These are phyloP conservation scores for Fusarium bactridioides DNA, from an alignment of 2,329 filamentous ascomycete species.

Conservation along the genomic window DNA sequence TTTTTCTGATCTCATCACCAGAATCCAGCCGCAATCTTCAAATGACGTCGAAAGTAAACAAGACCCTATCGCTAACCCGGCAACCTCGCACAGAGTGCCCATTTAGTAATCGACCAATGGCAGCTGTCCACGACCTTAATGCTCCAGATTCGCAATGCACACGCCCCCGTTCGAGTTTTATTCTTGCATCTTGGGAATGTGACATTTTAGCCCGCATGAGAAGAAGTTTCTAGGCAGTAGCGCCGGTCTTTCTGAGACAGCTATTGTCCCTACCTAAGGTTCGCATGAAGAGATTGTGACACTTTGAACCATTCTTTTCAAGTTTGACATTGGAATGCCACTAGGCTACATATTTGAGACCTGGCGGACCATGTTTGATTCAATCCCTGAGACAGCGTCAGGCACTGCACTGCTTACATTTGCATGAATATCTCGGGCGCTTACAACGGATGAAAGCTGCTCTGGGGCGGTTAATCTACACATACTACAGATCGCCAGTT, in stretches of 20 bases:
- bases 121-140: conserved; percentile 15
- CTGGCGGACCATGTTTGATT: not conserved
- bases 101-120: conserved; percentile 25
- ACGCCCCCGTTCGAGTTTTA: conserved; percentile 19
- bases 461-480: not conserved
- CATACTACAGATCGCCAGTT: not conserved
- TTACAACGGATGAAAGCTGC: not conserved
- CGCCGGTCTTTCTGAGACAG: not conserved
- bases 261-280: not conserved
- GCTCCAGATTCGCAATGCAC: conserved; percentile 16
- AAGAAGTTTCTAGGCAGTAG: conserved; percentile 13
- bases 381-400: conserved; percentile 8
- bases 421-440: conserved; percentile 12
- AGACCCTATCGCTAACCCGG: conserved; percentile 18
- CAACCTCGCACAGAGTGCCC: conserved; percentile 34
- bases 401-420: not conserved
- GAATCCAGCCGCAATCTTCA: not conserved
- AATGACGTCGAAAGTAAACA: conserved; percentile 49
- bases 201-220: conserved; percentile 4
- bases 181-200: conserved; percentile 9
- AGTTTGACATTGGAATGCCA: not conserved
- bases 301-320: not conserved
- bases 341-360: conserved; percentile 8
- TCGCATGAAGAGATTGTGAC: not conserved
- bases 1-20: not conserved